Conservation (phyloP, 2,329 filamentous ascomycete species). For the Pseudogymnoascus verrucosus region DNA sequence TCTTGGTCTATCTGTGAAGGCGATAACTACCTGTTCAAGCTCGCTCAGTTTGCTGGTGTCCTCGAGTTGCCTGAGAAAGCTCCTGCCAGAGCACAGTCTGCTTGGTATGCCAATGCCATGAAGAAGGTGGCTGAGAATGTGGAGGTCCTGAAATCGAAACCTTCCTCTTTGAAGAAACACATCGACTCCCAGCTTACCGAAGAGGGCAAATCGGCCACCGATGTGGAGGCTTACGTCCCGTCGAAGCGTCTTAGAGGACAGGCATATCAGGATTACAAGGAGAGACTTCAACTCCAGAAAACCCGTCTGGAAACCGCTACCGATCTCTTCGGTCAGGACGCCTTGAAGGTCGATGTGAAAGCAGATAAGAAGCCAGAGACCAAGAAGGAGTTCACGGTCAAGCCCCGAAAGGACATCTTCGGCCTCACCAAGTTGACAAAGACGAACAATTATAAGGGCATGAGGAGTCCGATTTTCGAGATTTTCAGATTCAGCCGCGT, state of each 20-base stretch:
- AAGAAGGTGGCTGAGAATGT: constrained; percentile 34
- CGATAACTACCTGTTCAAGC: constrained; percentile 38
- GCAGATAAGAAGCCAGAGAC: not conserved
- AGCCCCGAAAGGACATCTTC: constrained; percentile 7
- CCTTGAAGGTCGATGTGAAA: not conserved
- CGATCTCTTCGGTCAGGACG: not conserved
- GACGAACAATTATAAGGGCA: constrained; percentile 23
- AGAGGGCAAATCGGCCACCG: constrained; percentile 25
- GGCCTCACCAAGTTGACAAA: constrained; percentile 7
- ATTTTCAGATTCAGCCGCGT: constrained; percentile 53
- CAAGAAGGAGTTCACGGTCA: not conserved
- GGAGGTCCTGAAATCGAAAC: constrained; percentile 10
- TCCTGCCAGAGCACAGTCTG: constrained; percentile 33
- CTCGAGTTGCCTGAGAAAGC: constrained; percentile 30
- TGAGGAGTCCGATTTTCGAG: constrained; percentile 39
- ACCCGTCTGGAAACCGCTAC: not conserved
- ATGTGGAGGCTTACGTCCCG: constrained; percentile 31
- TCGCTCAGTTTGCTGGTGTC: constrained; percentile 43
- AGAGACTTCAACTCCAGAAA: constrained; percentile 8
- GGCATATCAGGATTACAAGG: constrained; percentile 21
- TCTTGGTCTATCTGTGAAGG: constrained; percentile 42
- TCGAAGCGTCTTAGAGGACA: constrained; percentile 31
- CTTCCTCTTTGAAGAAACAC: constrained; percentile 23
- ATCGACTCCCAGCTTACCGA: constrained; percentile 24
- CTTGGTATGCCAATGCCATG: constrained; percentile 44